Base-by-base conservation (phyloP, 148 eudicot genomes). In the Silene conica region DNA sequence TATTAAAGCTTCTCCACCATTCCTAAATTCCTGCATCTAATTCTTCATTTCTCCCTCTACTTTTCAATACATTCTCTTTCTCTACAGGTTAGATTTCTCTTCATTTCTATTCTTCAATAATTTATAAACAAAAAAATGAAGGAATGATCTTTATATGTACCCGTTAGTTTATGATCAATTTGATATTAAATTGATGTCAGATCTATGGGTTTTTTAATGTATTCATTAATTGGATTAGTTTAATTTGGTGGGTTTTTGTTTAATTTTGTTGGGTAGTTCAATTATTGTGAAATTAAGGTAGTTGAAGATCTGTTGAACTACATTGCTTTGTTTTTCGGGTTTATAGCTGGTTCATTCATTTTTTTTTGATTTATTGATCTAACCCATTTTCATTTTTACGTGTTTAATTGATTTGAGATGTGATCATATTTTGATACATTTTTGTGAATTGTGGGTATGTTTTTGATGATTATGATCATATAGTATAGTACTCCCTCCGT, bases 291-390 rank as follows among this genome's bases (percentile, higher is more conserved):
- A 58, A 23, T 56, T 67, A 15, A 52, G 74, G 66, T 76, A 48
- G 76, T 76, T 76, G 65, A 65, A 69, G 80, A 68, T 76, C 74
- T 76, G 69, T 48, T 60, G 56, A 70, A 46, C 79, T 77, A 77
- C 74, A 77, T 77, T 77, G 70, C 74, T 28, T 76, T 31, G 55
- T 48, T 23, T 23, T 69, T 61, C 31, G 14, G 4, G 1, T 13
- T 16, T 31, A 34, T 76, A 57, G 78, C 50, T 63, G 61, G 74
- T 70, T 12, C 28, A 38, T 73, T 16, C n/a, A 12, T 19, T 52
- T 12, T 50, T 50, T 52, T 12, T 50, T 50, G 3, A 50, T 50
- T 48, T 0, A 71, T 76, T 76, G 63, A 57, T 76, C 55, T 76
- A 50, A 34, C 70, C 38, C 20, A 14, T 69, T 76, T 23, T 14